These are phyloP conservation scores for Elymus sibiricus DNA, from an alignment of 176 grass and related monocot species.

Conservation along the genomic window DNA sequence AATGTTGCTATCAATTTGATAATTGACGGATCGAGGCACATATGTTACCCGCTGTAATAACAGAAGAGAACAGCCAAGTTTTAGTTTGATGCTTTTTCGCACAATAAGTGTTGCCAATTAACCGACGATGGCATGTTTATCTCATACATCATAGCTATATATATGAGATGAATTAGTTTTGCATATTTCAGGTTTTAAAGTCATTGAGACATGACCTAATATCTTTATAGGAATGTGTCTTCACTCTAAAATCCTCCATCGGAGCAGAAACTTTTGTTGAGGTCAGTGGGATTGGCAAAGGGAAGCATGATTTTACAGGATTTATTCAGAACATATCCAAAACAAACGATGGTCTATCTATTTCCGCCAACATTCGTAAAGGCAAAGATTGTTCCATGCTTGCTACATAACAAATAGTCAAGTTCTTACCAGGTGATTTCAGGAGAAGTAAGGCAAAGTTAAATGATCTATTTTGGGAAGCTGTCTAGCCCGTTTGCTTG, in stretches of 20 bases:
- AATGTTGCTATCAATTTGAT: slow-evolving; percentile 1
- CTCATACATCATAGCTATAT: slow-evolving; percentile 8
- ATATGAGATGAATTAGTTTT: not conserved
- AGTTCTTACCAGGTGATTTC: slow-evolving; percentile 61
- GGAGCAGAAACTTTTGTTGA: slow-evolving; percentile 44
- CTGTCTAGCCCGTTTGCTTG: slow-evolving; percentile 65
- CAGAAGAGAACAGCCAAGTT: not conserved
- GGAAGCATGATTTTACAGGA: slow-evolving; percentile 51
- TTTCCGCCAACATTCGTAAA: slow-evolving; percentile 30
- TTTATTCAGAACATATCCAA: slow-evolving; percentile 40
- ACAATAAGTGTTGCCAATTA: not conserved
- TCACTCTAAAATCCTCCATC: slow-evolving; percentile 48
- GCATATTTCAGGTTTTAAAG: slow-evolving; percentile 42
- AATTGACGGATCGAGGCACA: not conserved
- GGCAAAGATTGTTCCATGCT: slow-evolving; percentile 54
- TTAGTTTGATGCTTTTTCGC: not conserved
- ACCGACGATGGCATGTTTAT: not conserved
- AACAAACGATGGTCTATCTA: slow-evolving; percentile 17
- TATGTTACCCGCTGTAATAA: slow-evolving; percentile 13
- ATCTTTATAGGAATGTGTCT: slow-evolving; percentile 49
- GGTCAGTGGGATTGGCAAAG: slow-evolving; percentile 55
- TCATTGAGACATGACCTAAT: slow-evolving; percentile 33
- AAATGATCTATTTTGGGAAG: slow-evolving; percentile 78
- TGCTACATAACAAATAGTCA: slow-evolving; percentile 46
- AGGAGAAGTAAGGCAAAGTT: slow-evolving; percentile 61